Percentiles rank a stretch among this genome's conserved stretches.
These are phyloP conservation scores for Syncephalastrum sp. DNA, from an alignment of 371 early-diverging fungal species.

Conservation along the genomic window DNA sequence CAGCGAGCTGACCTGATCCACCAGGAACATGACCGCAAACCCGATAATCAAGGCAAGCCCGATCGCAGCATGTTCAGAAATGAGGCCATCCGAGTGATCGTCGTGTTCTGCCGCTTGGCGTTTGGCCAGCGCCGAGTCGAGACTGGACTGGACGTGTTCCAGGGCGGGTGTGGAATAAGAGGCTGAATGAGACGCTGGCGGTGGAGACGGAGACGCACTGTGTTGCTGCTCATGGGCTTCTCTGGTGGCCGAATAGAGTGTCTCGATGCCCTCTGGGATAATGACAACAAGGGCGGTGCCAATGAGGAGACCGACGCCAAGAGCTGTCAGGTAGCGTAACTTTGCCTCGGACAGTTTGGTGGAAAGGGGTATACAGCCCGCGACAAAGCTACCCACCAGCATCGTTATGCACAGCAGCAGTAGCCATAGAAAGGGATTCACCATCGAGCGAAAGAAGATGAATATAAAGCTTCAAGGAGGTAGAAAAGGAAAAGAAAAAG, in stretches of 20 bases:
- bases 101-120: background rate
- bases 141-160: too few species aligned
- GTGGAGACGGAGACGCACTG: too few species aligned
- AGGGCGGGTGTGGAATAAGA: too few species aligned
- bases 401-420: conserved; percentile 76
- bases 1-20: conserved; percentile 55
- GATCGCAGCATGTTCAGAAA: conserved; percentile 64
- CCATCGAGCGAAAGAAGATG: conserved; percentile 12
- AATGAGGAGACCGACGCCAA: conserved; percentile 89
- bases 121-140: too few species aligned
- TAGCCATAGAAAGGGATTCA: conserved; percentile 70
- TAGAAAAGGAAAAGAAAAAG: conserved; percentile 2
- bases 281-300: conserved; percentile 90
- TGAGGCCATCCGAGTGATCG: conserved; percentile 5
- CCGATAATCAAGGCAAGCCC: conserved; percentile 82
- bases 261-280: conserved; percentile 92
- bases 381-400: conserved; percentile 84
- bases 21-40: conserved; percentile 86
- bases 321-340: conserved; percentile 75
- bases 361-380: conserved; percentile 84
- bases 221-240: too few species aligned
- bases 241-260: conserved; percentile 56
- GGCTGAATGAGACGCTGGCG: too few species aligned
- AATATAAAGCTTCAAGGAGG: conserved; percentile 2
- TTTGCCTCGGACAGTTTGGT: conserved; percentile 74